Base-by-base conservation (phyloP, 2,329 filamentous ascomycete species). In the Periconia sp. region DNA sequence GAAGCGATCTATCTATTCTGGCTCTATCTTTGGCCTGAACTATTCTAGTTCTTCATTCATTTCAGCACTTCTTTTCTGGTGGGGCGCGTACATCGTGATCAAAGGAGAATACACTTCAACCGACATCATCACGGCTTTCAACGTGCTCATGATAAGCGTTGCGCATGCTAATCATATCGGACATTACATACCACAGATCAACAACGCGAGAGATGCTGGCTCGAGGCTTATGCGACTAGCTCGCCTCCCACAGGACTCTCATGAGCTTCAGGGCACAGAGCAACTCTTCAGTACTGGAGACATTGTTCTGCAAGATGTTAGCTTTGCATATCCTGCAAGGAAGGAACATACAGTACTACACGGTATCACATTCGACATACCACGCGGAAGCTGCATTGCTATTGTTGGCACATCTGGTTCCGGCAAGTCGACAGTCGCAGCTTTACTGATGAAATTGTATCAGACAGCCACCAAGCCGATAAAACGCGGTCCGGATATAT, bases 361-460 rank as follows among this genome's bases (percentile, higher is more conserved):
- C 8, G 73, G 81, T 16, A 66, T 95, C n/a, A 83, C 77, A n/a
- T 73, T 96, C 6, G 73, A 70, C 0, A 81, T 96, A 37, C 63
- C 75, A 1, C 68, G 79, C 0, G 84, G 85, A 16, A 83, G 80
- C 4, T 88, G 83, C 53, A 85, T 85, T 0, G 90, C 89, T 2
- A 83, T 97, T 15, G 90, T 95, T 2, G 92, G 92, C 1, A 73
- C 81, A 1, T 96, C 91, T 0, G 92, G 94, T 0, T 89, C 87
- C n/a, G 92, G 94, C 1, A 97, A 99, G 71, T 92, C 87, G 11
- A 96, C 92, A 0, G 78, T 96, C 24, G 79, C 87, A 0, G 82
- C 87, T 0, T 73, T 97, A 0, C 75, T 97, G 0, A 72, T 95
- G 4, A 83, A 86, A 1, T 76, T 96, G 0, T 90, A 94, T 59